Base-by-base conservation (phyloP, 2,329 filamentous ascomycete species). In the Pseudogymnoascus sp. region DNA sequence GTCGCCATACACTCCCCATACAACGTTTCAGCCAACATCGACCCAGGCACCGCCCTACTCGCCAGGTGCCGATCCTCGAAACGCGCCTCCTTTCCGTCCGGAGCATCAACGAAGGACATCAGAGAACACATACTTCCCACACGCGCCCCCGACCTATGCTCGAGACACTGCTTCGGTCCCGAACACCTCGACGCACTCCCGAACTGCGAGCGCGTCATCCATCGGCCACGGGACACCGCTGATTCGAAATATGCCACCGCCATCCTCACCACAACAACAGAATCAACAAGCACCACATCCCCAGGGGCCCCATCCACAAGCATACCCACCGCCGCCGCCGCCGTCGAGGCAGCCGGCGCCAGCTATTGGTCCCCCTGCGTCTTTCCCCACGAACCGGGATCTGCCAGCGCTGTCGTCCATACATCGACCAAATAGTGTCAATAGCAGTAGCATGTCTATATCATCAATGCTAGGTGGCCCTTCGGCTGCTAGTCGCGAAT, bases 361-460 rank as follows among this genome's bases (percentile, higher is more conserved):
- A 50, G 69, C 76, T 24, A 74, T 69, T 26, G 69, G 74, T 29
- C 69, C 75, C 59, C 71, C 73, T 31, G 64, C 75, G 5, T 69
- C 75, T 0, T 81, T 81, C 66, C 72, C 74, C 59, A 74, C 72
- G 26, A 75, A 77, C 63, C 81, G 84, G 69, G 84, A 88, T 66
- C 75, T 82, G 57, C 78, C 83, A 58, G 74, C 76, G 15, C 69
- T 81, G 44, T 76, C 75, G 21, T 76, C 80, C 21, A 73, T 77
- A 62, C 77, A 82, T 71, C 79, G 85, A 63, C 81, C 82, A 1
- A 61, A 66, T 10, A 70, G 66, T 62, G 68, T 63, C 36, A 66
- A 66, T 10, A 81, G 81, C 60, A 82, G 82, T 69, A 85, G 84
- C 74, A 89, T 89, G 86, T 88, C 86, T 54, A 89, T 89, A 72